A percentile compares a stretch with the other conserved stretches of the same genome.
phyloP scores from a whole-genome alignment of 371 early-diverging fungal species.

The Mortierella sp. region DNA sequence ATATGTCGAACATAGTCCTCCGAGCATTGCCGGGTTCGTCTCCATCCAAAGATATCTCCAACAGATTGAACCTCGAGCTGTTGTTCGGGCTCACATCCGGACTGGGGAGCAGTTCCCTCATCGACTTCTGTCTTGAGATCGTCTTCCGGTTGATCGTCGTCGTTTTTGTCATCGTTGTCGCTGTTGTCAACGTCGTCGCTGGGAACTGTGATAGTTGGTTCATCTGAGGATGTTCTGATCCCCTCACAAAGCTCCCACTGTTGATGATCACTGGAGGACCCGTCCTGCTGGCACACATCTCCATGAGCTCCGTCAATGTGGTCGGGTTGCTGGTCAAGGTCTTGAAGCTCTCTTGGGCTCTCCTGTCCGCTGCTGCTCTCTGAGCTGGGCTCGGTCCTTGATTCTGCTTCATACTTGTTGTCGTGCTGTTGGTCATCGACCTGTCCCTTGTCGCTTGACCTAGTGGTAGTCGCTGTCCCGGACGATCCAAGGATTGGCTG shows the following conservation, averaged over 20 bases:
- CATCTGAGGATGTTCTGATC: conserved; percentile 17
- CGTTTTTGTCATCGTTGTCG: too few relatives aligned
- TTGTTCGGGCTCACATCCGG: conserved; percentile 9
- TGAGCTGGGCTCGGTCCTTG: conserved; percentile 43
- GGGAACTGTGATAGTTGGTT: conserved; percentile 3
- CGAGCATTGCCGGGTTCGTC: conserved; percentile 21
- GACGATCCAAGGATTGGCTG: conserved; percentile 27
- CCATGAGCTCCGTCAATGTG: conserved; percentile 23
- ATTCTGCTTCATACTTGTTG: conserved; percentile 2
- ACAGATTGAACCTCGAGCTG: conserved; percentile 11
- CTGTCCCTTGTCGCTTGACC: conserved; percentile 25
- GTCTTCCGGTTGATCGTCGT: conserved; percentile 23
- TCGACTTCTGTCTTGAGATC: neutral
- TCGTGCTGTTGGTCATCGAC: too few relatives aligned
- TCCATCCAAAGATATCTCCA: conserved; percentile 4
- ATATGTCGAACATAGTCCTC: conserved; percentile 40
- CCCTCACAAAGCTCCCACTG: conserved; percentile 24
- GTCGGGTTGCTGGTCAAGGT: conserved; percentile 37
- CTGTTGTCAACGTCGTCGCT: too few relatives aligned
- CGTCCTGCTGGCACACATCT: neutral
- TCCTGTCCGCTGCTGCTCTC: conserved; percentile 30
- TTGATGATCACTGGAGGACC: conserved; percentile 28
- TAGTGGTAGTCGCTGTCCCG: conserved; percentile 26
- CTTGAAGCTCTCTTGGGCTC: conserved; percentile 32
- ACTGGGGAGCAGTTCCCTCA: conserved; percentile 10